These are phyloP conservation scores for Aegilops bicornis DNA, from an alignment of 176 grass and related monocot species.

Conservation along the genomic window DNA sequence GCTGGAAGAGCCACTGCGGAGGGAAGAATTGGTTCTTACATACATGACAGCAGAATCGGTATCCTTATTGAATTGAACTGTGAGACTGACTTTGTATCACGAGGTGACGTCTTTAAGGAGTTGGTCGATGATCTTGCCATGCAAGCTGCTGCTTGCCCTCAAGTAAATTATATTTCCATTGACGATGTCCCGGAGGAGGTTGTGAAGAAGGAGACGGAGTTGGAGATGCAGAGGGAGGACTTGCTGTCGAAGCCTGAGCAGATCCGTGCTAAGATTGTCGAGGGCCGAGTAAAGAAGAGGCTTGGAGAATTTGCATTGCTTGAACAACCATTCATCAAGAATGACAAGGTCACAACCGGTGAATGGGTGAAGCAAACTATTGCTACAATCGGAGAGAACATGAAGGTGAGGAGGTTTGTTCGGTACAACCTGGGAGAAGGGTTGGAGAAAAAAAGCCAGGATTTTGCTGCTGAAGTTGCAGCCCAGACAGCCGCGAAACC, in stretches of 20 bases:
- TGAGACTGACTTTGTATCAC: conserved; percentile 98
- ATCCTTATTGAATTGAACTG: conserved; percentile 95
- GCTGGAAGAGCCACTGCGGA: conserved; percentile 80
- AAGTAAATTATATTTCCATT: conserved; percentile 75
- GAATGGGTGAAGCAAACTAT: conserved; percentile 96
- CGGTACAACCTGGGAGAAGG: conserved; percentile 96
- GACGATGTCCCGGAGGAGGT: conserved; percentile 89
- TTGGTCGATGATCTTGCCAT: conserved; percentile 92
- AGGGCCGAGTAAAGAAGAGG: conserved; percentile 87
- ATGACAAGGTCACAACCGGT: conserved; percentile 87
- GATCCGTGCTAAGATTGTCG: conserved; percentile 88
- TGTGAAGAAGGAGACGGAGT: conserved; percentile 78
- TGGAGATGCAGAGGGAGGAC: conserved; percentile 98
- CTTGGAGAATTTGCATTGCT: conserved; percentile 91
- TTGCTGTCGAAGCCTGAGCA: conserved; percentile 81
- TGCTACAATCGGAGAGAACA: conserved; percentile 88
- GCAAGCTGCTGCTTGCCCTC: conserved; percentile 96
- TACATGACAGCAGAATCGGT: conserved; percentile 90
- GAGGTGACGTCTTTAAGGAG: conserved; percentile 91
- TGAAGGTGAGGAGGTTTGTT: conserved; percentile 89
- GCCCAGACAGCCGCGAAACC: conserved; percentile 73
- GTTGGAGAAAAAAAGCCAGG: conserved; percentile 89
- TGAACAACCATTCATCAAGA: conserved; percentile 96
- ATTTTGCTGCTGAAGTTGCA: conserved; percentile 96
- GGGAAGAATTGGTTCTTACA: conserved; percentile 91